phyloP scores from a whole-genome alignment of 306 rosid genomes.

The Prunus fruticosa region DNA sequence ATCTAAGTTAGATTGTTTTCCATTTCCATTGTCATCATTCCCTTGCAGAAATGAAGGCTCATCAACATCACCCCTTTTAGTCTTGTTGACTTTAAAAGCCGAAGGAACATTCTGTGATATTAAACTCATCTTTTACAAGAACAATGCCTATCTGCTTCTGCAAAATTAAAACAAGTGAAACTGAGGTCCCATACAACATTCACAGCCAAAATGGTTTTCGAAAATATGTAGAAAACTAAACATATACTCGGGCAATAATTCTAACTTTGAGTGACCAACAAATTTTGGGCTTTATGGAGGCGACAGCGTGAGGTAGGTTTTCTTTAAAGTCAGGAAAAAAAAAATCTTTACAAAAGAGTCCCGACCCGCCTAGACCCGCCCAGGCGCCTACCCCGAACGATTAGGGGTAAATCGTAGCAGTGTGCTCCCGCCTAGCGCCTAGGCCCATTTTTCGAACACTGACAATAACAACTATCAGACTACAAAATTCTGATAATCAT shows the following conservation, averaged over 20 bases:
- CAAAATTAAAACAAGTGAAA: constrained; percentile 15
- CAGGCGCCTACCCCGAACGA: too few species aligned
- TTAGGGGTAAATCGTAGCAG: too few species aligned
- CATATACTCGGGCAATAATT: background rate
- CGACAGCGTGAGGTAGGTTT: too few species aligned
- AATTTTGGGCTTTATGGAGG: background rate
- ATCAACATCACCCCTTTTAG: constrained; percentile 29
- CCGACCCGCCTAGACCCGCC: too few species aligned
- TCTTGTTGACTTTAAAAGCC: constrained; percentile 32
- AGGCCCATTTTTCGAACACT: too few species aligned
- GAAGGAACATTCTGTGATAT: constrained; percentile 59
- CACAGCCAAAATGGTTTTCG: background rate
- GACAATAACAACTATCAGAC: background rate
- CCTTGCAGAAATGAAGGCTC: constrained; percentile 27
- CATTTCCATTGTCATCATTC: constrained; percentile 23
- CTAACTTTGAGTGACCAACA: background rate
- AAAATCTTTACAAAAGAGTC: too few species aligned
- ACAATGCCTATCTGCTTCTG: constrained; percentile 29
- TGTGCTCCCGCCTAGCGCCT: too few species aligned
- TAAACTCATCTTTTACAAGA: constrained; percentile 59
- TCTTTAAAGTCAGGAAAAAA: too few species aligned
- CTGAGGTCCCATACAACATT: background rate
- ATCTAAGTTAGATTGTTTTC: constrained; percentile 20
- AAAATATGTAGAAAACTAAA: background rate
- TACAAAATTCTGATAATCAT: background rate